Conservation (phyloP, 139 green algal species). For the Pleodorina starrii region DNA sequence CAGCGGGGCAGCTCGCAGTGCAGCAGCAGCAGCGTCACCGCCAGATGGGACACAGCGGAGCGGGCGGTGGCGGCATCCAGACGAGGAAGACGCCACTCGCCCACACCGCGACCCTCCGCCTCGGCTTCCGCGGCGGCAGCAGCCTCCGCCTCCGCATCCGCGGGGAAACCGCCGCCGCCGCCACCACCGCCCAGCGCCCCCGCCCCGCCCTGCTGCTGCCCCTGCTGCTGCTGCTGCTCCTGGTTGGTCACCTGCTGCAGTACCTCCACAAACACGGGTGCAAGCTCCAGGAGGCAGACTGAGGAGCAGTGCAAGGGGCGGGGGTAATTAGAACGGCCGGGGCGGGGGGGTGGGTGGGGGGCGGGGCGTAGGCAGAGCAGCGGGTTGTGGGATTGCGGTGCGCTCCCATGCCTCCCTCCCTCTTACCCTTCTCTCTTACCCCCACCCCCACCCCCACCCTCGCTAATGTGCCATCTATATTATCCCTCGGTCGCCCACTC, state of each 20-base stretch:
- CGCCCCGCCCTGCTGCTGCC: background rate
- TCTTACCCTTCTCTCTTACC: background rate
- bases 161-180: no score
- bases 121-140: background rate
- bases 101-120: conserved; percentile 34
- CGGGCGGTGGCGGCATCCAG: background rate
- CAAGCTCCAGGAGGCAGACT: conserved; percentile 28
- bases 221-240: background rate
- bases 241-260: background rate
- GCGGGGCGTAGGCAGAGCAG: no score
- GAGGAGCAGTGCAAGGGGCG: no score
- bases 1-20: conserved; percentile 20
- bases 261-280: conserved; percentile 17
- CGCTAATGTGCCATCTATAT: background rate
- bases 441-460: background rate
- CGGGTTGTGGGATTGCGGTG: no score
- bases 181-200: background rate
- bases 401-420: no score
- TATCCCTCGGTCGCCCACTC: background rate
- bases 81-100: conserved; percentile 22
- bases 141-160: background rate
- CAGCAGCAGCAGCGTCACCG: conserved; percentile 30
- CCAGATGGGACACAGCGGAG: background rate
- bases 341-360: no score
- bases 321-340: no score